Percentiles rank a stretch among this genome's conserved stretches.
phyloP scores from a whole-genome alignment of 139 green algal species.

The Volvox reticuliferus region DNA sequence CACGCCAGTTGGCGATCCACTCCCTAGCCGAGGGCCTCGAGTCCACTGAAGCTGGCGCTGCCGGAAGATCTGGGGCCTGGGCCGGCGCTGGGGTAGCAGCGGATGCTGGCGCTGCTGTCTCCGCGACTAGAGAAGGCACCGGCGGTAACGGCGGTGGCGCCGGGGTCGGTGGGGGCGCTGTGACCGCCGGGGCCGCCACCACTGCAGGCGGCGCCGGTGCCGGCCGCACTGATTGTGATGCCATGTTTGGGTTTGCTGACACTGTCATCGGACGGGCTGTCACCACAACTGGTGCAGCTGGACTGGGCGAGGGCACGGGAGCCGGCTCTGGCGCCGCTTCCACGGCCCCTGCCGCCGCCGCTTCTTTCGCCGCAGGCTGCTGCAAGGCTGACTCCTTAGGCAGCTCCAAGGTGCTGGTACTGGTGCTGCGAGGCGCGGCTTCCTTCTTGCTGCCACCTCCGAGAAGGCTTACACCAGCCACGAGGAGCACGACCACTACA shows the following conservation, averaged over 20 bases:
- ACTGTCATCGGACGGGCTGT: background rate
- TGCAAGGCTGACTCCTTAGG: background rate
- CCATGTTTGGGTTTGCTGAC: background rate
- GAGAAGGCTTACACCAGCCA: background rate
- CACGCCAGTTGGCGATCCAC: conserved; percentile 31
- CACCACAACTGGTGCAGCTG: background rate
- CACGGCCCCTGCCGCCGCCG: background rate
- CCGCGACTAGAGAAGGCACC: background rate
- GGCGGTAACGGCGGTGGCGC: background rate
- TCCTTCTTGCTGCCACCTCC: background rate
- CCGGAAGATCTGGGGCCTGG: background rate
- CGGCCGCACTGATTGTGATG: background rate
- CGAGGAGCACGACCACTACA: background rate
- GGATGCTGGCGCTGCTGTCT: no score
- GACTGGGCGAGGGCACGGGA: background rate
- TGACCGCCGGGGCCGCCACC: background rate
- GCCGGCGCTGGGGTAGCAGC: background rate
- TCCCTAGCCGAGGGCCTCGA: conserved; percentile 21
- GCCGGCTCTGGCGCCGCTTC: background rate
- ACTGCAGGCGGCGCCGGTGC: background rate
- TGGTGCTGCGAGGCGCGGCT: background rate
- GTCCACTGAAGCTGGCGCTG: background rate
- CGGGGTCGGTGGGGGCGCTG: background rate
- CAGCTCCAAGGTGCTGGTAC: background rate
- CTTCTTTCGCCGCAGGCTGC: background rate